phyloP scores from a whole-genome alignment of 2,329 filamentous ascomycete species.

The Helotiales sp. region DNA sequence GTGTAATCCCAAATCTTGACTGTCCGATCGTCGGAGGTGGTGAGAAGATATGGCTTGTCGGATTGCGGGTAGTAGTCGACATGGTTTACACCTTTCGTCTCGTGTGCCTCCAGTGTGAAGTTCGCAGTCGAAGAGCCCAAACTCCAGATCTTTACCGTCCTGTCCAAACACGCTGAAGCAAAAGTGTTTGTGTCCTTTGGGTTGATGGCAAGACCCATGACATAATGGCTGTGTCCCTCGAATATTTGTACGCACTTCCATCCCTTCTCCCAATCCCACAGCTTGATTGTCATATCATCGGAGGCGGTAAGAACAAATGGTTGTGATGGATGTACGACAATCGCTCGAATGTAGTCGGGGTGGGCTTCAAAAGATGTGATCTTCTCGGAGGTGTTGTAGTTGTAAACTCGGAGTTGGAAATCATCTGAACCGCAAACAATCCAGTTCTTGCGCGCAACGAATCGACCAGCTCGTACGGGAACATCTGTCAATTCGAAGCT shows the following conservation, averaged over 20 bases:
- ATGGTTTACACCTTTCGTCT: slow-evolving; percentile 97
- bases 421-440: slow-evolving; percentile 95
- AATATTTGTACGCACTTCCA: slow-evolving; percentile 97
- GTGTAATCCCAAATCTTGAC: slow-evolving; percentile 99
- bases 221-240: slow-evolving; percentile 94
- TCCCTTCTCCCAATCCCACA: slow-evolving; percentile 98
- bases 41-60: slow-evolving; percentile 86
- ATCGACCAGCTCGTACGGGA: slow-evolving; percentile 93
- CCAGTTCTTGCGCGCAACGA: slow-evolving; percentile 98
- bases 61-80: slow-evolving; percentile 86
- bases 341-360: slow-evolving; percentile 97
- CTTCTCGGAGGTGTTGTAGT: slow-evolving; percentile 99
- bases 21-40: slow-evolving; percentile 93
- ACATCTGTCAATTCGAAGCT: slow-evolving; percentile 99
- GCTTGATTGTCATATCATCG: slow-evolving; percentile 98
- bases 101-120: slow-evolving; percentile 95
- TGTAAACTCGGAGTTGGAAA: slow-evolving; percentile 88
- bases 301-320: slow-evolving; percentile 95
- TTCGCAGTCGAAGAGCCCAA: slow-evolving; percentile 92
- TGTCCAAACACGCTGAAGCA: slow-evolving; percentile 91
- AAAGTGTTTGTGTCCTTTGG: slow-evolving; percentile 95
- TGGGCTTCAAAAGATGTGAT: slow-evolving; percentile 97
- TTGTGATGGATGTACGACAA: slow-evolving; percentile 92
- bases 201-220: slow-evolving; percentile 96
- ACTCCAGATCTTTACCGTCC: slow-evolving; percentile 98